phyloP scores from a whole-genome alignment of 2,329 filamentous ascomycete species.

The Pseudomassariella vexata region DNA sequence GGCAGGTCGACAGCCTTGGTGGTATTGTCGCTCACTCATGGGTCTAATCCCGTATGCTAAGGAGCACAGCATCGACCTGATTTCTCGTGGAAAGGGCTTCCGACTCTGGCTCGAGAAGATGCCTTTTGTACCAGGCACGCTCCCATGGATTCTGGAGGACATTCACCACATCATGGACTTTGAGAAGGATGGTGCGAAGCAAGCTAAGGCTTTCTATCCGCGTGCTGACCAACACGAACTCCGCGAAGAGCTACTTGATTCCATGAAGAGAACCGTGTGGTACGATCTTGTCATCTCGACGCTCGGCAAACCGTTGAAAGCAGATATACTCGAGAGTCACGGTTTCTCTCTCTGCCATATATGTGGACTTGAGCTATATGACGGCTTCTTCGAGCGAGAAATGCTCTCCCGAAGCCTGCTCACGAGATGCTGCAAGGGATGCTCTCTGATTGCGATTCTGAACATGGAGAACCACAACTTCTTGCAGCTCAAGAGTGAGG shows the following conservation, averaged over 20 bases:
- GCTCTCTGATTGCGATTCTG: no score
- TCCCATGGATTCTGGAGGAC: slow-evolving; percentile 14
- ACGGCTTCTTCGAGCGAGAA: background rate
- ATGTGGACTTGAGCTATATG: background rate
- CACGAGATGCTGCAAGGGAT: no score
- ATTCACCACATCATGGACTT: background rate
- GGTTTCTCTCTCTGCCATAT: background rate
- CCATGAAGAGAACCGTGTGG: background rate
- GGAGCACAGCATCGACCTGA: slow-evolving; percentile 13
- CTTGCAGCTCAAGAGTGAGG: no score
- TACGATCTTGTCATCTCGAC: slow-evolving; percentile 1
- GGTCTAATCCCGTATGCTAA: no score
- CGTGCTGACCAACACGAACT: no score
- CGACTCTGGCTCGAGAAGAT: slow-evolving; percentile 19
- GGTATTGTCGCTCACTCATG: slow-evolving; percentile 12
- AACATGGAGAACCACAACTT: slow-evolving; percentile 8
- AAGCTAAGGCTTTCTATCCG: no score
- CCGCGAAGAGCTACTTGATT: no score
- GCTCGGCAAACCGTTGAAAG: background rate
- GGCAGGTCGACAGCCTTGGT: slow-evolving; percentile 10
- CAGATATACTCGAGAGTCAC: slow-evolving; percentile 4
- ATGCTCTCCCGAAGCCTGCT: no score
- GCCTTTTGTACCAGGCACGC: slow-evolving; percentile 12
- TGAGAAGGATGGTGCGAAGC: no score
- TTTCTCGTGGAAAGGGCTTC: slow-evolving; percentile 18